A percentile compares a stretch with the other conserved stretches of the same genome.
Conservation (phyloP, 2,329 filamentous ascomycete species). For the Pestalotiopsis fici region DNA sequence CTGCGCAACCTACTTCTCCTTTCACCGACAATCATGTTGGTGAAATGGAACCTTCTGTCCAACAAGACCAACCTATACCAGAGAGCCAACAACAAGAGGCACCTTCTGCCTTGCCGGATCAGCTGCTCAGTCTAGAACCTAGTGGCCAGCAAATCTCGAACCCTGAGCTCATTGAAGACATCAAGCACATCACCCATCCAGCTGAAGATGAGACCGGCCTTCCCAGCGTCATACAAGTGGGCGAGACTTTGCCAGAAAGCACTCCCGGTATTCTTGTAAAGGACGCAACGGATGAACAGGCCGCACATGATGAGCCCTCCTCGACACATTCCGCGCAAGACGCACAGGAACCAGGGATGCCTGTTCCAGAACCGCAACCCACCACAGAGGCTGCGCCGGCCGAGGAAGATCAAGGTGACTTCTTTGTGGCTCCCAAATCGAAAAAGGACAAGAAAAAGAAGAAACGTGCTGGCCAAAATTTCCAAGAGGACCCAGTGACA, state of each 20-base stretch:
- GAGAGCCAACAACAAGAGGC: not conserved
- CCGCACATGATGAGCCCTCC: not conserved
- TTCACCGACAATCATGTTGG: not conserved
- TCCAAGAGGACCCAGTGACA: not conserved
- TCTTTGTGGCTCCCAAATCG: slow-evolving; percentile 26
- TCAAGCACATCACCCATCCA: not conserved
- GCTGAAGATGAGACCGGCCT: not conserved
- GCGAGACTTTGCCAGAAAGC: not conserved
- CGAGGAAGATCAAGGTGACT: slow-evolving; percentile 14
- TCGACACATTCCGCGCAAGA: not conserved
- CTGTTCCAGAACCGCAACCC: not conserved
- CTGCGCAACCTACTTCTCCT: not conserved
- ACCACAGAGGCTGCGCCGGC: not conserved
- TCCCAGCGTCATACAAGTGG: not conserved
- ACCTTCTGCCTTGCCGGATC: not conserved
- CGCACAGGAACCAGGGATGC: not conserved
- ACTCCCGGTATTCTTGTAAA: not conserved
- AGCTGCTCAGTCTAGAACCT: not conserved
- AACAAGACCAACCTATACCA: not conserved
- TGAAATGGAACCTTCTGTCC: not conserved
- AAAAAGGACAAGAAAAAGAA: slow-evolving; percentile 36
- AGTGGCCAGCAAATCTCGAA: not conserved
- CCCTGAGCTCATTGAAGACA: not conserved
- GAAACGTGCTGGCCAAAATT: slow-evolving; percentile 16
- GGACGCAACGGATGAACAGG: not conserved